A percentile compares a stretch with the other conserved stretches of the same genome.
These are phyloP conservation scores for Phytophthora lateralis DNA, from an alignment of 352 stramenopile genomes.

Conservation along the genomic window DNA sequence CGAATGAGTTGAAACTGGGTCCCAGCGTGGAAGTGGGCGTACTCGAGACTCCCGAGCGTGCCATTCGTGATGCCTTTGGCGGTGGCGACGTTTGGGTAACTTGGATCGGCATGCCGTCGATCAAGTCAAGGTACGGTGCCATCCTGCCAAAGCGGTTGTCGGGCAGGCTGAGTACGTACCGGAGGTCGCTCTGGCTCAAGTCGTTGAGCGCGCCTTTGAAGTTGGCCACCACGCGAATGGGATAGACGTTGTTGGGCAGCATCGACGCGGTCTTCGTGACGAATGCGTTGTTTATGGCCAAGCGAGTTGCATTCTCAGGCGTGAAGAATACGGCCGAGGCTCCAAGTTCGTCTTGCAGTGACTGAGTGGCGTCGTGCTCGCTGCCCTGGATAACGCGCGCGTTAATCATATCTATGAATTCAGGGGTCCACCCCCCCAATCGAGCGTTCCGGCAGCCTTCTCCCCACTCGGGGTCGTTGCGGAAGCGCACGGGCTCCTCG, in stretches of 20 bases:
- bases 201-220: constrained; percentile 1
- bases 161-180: background rate
- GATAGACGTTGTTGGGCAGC: background rate
- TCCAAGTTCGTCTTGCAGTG: background rate
- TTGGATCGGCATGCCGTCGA: constrained; percentile 26
- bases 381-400: background rate
- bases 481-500: constrained; percentile 7
- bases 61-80: constrained; percentile 1
- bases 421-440: background rate
- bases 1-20: constrained; percentile 12
- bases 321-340: constrained; percentile 1
- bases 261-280: background rate
- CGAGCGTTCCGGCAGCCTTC: background rate
- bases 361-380: too few relatives aligned
- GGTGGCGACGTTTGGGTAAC: constrained; percentile 16
- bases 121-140: constrained; percentile 20
- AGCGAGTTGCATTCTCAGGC: constrained; percentile 1
- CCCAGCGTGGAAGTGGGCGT: background rate
- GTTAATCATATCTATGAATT: constrained; percentile 10
- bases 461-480: constrained; percentile 9
- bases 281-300: constrained; percentile 1
- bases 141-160: constrained; percentile 10
- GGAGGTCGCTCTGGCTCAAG: background rate
- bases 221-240: constrained; percentile 1
- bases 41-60: background rate